These are phyloP conservation scores for Termitomyces sp. DNA, from an alignment of 768 basidiomycete species.

Conservation along the genomic window DNA sequence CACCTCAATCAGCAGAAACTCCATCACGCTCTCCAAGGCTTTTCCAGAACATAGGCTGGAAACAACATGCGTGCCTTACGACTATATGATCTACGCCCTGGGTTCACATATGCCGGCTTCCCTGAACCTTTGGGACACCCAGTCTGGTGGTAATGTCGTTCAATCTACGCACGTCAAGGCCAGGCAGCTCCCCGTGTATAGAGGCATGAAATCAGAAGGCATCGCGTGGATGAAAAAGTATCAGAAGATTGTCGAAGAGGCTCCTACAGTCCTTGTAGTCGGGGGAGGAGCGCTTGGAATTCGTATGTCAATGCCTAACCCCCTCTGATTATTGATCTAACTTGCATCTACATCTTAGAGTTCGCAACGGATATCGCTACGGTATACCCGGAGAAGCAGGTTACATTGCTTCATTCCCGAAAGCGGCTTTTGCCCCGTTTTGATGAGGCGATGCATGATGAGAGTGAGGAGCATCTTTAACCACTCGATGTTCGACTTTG, in stretches of 20 bases:
- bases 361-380: conserved; percentile 62
- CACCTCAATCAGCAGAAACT: conserved; percentile 31
- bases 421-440: conserved; percentile 17
- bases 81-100: conserved; percentile 59
- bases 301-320: conserved; percentile 37
- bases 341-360: conserved; percentile 34
- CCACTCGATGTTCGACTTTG: neutral
- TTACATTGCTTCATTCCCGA: conserved; percentile 62
- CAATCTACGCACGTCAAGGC: conserved; percentile 1
- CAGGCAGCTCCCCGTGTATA: conserved; percentile 21
- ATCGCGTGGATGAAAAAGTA: conserved; percentile 48
- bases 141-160: conserved; percentile 9
- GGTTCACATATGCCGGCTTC: conserved; percentile 55
- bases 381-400: conserved; percentile 44
- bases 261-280: conserved; percentile 55
- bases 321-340: neutral
- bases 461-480: neutral
- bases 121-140: conserved; percentile 48
- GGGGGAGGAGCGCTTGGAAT: conserved; percentile 76
- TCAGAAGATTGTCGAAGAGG: conserved; percentile 43
- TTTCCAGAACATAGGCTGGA: conserved; percentile 45
- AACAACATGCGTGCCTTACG: conserved; percentile 37
- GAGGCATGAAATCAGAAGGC: conserved; percentile 45
- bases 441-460: conserved; percentile 2
- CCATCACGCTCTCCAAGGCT: conserved; percentile 41